Evolutionary conservation across 129 eudicot species (phyloP), one percentile per base, ranked within the genome.

Genomic region (Gnaphalium uliginosum): DNA sequence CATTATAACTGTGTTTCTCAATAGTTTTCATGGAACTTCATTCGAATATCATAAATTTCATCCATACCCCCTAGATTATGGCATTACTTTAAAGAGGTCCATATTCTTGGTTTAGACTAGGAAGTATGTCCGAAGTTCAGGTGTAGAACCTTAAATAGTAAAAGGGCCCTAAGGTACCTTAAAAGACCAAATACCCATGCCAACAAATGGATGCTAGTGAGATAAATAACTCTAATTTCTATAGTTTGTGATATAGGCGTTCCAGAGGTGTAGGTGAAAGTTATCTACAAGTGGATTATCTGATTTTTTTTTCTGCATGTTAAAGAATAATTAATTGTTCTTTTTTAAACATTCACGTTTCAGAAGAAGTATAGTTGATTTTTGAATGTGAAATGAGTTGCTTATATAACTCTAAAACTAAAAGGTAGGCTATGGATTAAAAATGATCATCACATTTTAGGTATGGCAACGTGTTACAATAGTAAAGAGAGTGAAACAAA

Each of bases 371-470:
- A 9, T 32, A 22, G 1, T 60, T 60, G 17, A 60, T 30, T 23
- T 60, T 60, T 23, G 32, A 25, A 11, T 23, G 11, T 7, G 25
- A 65, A 65, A 7, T n/a, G 46, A 32, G 69, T 65, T 65, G 69
- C 25, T 65, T 30, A 30, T 30, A 30, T 29, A 63, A 17, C 23
- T 63, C 4, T 15, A 64, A 64, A 33, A 30, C 26, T 35, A 8
- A 18, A 32, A 30, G 51, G 27, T 19, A n/a, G 21, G 4, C 26
- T 33, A 26, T 33, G 51, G 15, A 33, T 33, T 71, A 56, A 53
- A 46, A 59, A 29, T 51, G 66, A 71, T 24, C 48, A n/a, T 37
- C 48, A 19, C 70, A 33, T 33, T 66, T 66, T 9, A 66, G 41
- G 18, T 66, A 33, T 66, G 19, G 51, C 25, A 29, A 60, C 26